Evolutionary conservation across 2,329 filamentous ascomycete genomes (phyloP).

Genomic region (Pestalotiopsis sp.): DNA sequence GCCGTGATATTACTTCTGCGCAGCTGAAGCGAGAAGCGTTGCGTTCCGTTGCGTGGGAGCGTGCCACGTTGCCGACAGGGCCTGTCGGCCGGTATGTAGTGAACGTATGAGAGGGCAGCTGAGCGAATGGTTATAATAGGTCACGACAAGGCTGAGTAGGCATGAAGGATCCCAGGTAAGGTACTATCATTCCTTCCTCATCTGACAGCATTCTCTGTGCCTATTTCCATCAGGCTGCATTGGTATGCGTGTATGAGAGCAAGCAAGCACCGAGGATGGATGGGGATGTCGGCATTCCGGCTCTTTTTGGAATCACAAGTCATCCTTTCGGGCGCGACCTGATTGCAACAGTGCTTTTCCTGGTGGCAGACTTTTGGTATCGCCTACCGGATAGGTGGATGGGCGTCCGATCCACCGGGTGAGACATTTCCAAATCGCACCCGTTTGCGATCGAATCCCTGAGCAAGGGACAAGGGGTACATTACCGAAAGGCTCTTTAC

Average conservation of each 20-base stretch:
- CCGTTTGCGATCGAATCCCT: neutral
- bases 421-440: neutral
- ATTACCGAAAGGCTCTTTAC: no score
- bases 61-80: conserved; percentile 12
- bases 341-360: neutral
- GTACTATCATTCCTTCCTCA: neutral
- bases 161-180: no score
- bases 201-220: conserved; percentile 4
- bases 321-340: neutral
- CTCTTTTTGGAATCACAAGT: neutral
- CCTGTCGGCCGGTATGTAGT: neutral
- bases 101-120: neutral
- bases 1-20: neutral
- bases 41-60: conserved; percentile 9
- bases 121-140: neutral
- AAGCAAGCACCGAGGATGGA: neutral
- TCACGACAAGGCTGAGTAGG: conserved; percentile 5
- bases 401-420: conserved; percentile 4
- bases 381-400: neutral
- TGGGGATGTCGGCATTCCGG: neutral
- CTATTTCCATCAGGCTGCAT: conserved; percentile 11
- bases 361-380: neutral
- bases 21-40: conserved; percentile 8
- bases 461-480: neutral
- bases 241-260: neutral